Base-by-base conservation (phyloP, 495 filamentous ascomycete species). In the Talaromyces borbonicus region DNA sequence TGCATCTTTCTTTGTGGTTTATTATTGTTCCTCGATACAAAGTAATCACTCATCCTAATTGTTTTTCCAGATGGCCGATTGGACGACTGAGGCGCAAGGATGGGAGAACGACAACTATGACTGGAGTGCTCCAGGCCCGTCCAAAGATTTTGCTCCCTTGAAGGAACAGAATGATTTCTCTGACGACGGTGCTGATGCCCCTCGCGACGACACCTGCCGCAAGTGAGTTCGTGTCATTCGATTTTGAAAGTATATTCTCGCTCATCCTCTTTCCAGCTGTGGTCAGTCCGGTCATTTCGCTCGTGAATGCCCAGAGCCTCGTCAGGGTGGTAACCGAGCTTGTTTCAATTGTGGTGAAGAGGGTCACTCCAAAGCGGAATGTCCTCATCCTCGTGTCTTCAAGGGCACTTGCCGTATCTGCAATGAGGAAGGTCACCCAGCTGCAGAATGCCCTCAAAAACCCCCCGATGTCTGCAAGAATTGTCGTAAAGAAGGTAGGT, bases 341-440 rank as follows among this genome's bases (percentile, higher is more conserved):
- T 94, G 87, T 66, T 93, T 79, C 73, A 89, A 87, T 57, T 94
- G 87, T 50, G 84, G 70, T 19, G 54, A 74, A 55, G 65, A 69
- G 50, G 73, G 74, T 2, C 84, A 90, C 53, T 63, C 61, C 51
- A 82, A 86, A 63, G 63, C 69, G 2, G 78, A 85, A 1, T 90
- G 85, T 52, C 57, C 83, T 15, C 80, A 89, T 44, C 73, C 75
- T 42, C 66, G 62, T 46, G 78, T 78, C 36, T 87, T 79, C 55
- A 80, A 75, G 30, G 83, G 84, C 11, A 68, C 65, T n/a, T 97
- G 90, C 68, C 74, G 73, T 37, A 47, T 71, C 47, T 96, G 90
- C 56, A 61, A 71, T n/a, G 56, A 85, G 56, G 71, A 85, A 50
- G 87, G 87, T 3, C 88, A 93, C 49, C 73, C 67, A 11, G 71